Evolutionary conservation across 2,329 filamentous ascomycete species (phyloP), one percentile per base, ranked within the genome.

Genomic region (Cladophialophora yegresii): DNA sequence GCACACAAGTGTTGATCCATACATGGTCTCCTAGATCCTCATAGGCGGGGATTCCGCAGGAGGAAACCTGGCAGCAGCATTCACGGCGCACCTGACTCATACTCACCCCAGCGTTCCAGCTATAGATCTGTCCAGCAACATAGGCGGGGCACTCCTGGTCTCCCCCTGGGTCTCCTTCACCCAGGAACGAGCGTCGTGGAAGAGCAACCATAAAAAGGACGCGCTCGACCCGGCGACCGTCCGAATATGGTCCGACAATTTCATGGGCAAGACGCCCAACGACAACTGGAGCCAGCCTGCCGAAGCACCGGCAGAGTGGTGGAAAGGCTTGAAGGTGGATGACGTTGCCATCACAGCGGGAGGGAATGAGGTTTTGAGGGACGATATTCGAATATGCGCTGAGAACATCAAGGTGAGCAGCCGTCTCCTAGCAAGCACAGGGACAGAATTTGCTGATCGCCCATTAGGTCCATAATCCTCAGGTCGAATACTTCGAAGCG

Each of bases 161-260:
- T 82, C 81, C 0, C 86, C 86, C 0, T 88, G 86, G 85, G 77
- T 80, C 2, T 79, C 79, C 0, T 82, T 87, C 63, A 76, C 78
- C 26, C 77, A 76, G 0, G 56, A 57, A 16, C 33, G 54, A 23
- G 54, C 49, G 7, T 58, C 63, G 2, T 67, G 56, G 51, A 65
- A 55, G 51, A 53, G 33, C 10, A 63, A 63, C 53, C 49, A 40
- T 26, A 61, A 55, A 12, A 58, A 55, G 13, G 68, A 70, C 33
- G 56, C 62, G 7, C 43, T 68, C 26, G 54, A 56, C 22, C 23
- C 47, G n/a, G 30, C 16, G 1, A 36, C 50, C 12, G 51, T 65
- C 13, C 43, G 26, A 26, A 43, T 58, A n/a, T 68, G 66, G 66
- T 59, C 56, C 8, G 57, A 58, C 30, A 55, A 54, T 12, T 67